These are phyloP conservation scores for Bruguiera gymnorhiza DNA, from an alignment of 345 rosid genomes.

Conservation along the genomic window DNA sequence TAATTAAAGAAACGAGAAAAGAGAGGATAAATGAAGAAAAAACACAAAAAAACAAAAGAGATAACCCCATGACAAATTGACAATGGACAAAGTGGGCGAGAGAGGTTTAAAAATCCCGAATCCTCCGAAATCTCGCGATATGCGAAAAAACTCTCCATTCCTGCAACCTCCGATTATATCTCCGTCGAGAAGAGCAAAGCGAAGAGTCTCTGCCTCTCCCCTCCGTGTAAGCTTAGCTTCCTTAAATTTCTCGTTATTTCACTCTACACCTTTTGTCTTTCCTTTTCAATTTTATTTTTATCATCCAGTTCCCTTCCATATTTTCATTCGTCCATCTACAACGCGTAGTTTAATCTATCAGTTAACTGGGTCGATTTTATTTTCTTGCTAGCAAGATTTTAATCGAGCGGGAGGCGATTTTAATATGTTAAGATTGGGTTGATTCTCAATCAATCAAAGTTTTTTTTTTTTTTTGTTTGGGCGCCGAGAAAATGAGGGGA, in stretches of 20 bases:
- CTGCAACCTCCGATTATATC: slow-evolving; percentile 43
- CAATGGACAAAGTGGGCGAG: too few relatives aligned
- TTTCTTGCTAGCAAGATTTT: background rate
- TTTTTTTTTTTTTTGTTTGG: slow-evolving; percentile 15
- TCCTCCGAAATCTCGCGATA: slow-evolving; percentile 49
- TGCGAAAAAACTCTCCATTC: slow-evolving; percentile 14
- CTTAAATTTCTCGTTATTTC: slow-evolving; percentile 38
- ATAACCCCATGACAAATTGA: slow-evolving; percentile 20
- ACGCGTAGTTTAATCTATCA: background rate
- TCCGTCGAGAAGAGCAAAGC: slow-evolving; percentile 37
- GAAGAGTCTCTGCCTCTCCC: slow-evolving; percentile 26
- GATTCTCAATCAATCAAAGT: too few relatives aligned
- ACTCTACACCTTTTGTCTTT: background rate
- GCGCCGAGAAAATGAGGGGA: slow-evolving; percentile 24
- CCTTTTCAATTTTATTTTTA: background rate
- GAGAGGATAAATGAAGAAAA: background rate
- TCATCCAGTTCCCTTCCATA: too few relatives aligned
- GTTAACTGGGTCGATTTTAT: background rate
- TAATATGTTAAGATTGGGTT: background rate
- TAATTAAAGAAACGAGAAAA: slow-evolving; percentile 11
- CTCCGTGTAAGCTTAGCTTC: slow-evolving; percentile 19
- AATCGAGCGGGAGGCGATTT: background rate
- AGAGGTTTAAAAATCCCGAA: too few relatives aligned
- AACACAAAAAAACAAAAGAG: background rate
- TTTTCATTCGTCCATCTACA: too few relatives aligned